phyloP scores from a whole-genome alignment of 192 early-diverging fungal genomes.

The Coemansia sp. region DNA sequence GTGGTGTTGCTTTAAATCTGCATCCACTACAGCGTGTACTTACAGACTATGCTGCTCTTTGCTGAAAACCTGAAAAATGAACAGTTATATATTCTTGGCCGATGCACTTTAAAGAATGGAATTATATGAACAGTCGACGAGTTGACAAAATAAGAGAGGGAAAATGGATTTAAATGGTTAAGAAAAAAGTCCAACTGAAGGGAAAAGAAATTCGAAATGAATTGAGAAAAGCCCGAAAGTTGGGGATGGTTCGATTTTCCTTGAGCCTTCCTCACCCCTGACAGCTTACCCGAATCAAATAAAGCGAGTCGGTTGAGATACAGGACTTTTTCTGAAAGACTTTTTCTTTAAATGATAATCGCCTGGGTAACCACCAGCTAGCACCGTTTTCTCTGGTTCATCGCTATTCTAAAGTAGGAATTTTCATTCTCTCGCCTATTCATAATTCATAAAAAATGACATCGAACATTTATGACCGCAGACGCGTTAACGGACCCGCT shows the following conservation, averaged over 20 bases:
- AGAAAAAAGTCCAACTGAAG: constrained; percentile 3
- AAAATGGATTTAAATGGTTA: background rate
- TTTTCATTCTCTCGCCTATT: background rate
- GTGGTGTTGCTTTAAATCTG: background rate
- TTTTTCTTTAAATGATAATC: background rate
- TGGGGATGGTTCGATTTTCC: no score
- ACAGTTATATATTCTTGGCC: background rate
- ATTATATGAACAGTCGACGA: constrained; percentile 1
- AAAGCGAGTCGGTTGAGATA: background rate
- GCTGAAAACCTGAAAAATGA: background rate
- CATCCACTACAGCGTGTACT: constrained; percentile 5
- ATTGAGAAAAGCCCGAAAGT: background rate
- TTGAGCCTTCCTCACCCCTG: no score
- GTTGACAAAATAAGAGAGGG: background rate
- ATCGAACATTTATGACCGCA: constrained; percentile 39
- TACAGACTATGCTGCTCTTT: constrained; percentile 13
- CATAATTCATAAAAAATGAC: constrained; percentile 21
- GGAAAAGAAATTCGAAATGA: constrained; percentile 12
- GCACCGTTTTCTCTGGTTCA: background rate
- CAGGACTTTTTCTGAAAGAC: background rate
- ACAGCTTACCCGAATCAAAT: no score
- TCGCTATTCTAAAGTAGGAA: background rate
- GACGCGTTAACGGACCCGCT: constrained; percentile 45
- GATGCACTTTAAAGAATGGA: constrained; percentile 2
- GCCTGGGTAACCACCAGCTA: no score